A percentile compares a stretch with the other conserved stretches of the same genome.
Evolutionary conservation across 345 rosid genomes (phyloP).

Genomic region (Conringia planisiliqua): DNA sequence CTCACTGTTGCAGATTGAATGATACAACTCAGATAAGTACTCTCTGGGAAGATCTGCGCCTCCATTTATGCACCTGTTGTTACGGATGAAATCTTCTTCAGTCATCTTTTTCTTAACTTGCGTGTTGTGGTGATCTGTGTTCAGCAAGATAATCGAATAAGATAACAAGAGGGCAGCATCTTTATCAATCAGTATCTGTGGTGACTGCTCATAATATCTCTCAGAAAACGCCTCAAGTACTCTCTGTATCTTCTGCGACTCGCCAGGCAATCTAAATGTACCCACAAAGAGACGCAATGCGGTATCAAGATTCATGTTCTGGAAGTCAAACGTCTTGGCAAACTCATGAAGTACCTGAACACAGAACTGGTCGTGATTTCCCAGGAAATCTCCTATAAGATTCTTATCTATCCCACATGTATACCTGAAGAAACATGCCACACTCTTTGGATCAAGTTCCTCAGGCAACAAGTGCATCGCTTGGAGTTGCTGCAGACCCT

Average conservation of each 20-base stretch:
- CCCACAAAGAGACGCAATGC: constrained; percentile 76
- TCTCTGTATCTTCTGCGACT: constrained; percentile 79
- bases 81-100: constrained; percentile 69
- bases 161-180: constrained; percentile 73
- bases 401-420: constrained; percentile 70
- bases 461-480: constrained; percentile 60
- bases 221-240: constrained; percentile 83
- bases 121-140: constrained; percentile 72
- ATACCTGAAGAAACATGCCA: constrained; percentile 65
- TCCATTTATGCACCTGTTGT: constrained; percentile 64
- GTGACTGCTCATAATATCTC: constrained; percentile 77
- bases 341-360: constrained; percentile 73
- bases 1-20: constrained; percentile 65
- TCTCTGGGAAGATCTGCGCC: constrained; percentile 73
- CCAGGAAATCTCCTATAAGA: constrained; percentile 65
- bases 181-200: constrained; percentile 49
- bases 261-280: constrained; percentile 75
- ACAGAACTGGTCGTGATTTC: constrained; percentile 73
- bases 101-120: constrained; percentile 83
- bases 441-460: constrained; percentile 65
- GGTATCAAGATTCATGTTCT: constrained; percentile 57
- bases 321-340: constrained; percentile 65
- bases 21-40: constrained; percentile 60
- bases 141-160: constrained; percentile 70
- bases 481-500: constrained; percentile 69